phyloP scores from a whole-genome alignment of 1,284 basidiomycete species.

The Gymnopus androsaceus region DNA sequence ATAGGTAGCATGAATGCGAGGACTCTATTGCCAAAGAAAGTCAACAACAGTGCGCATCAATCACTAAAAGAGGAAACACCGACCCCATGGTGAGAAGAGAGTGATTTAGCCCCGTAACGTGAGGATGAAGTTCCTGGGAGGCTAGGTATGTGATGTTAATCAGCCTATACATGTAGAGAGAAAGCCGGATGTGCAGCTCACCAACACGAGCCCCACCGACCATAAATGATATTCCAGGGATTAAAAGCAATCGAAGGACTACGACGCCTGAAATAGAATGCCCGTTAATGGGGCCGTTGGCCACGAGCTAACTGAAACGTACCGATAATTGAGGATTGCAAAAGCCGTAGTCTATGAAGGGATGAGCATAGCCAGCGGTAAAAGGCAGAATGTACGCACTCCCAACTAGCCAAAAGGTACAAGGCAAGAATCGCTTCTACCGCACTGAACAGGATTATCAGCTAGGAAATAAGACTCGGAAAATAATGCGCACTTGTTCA shows the following conservation, averaged over 20 bases:
- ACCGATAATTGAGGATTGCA: constrained; percentile 52
- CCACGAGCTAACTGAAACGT: constrained; percentile 10
- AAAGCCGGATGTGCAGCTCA: too few species aligned
- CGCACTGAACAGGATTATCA: constrained; percentile 31
- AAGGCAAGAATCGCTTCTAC: constrained; percentile 70
- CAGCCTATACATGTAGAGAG: too few species aligned
- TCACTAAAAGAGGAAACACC: not conserved
- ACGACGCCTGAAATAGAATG: constrained; percentile 41
- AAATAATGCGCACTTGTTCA: constrained; percentile 54
- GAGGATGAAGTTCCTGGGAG: constrained; percentile 51
- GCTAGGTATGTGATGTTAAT: too few species aligned
- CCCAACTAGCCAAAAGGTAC: constrained; percentile 62
- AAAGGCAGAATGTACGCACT: constrained; percentile 45
- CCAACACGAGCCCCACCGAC: constrained; percentile 45
- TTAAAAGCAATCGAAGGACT: constrained; percentile 50
- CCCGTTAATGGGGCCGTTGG: not conserved
- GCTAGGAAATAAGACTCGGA: not conserved
- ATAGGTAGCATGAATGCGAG: constrained; percentile 62
- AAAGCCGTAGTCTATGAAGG: constrained; percentile 36
- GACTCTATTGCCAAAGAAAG: constrained; percentile 43
- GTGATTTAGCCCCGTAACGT: constrained; percentile 62
- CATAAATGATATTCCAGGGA: constrained; percentile 53
- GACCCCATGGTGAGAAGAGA: constrained; percentile 66
- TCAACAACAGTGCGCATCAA: constrained; percentile 1
- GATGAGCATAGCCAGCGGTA: not conserved